Evolutionary conservation across 352 stramenopile species (phyloP).

Genomic region (Phytopythium oedochilum): DNA sequence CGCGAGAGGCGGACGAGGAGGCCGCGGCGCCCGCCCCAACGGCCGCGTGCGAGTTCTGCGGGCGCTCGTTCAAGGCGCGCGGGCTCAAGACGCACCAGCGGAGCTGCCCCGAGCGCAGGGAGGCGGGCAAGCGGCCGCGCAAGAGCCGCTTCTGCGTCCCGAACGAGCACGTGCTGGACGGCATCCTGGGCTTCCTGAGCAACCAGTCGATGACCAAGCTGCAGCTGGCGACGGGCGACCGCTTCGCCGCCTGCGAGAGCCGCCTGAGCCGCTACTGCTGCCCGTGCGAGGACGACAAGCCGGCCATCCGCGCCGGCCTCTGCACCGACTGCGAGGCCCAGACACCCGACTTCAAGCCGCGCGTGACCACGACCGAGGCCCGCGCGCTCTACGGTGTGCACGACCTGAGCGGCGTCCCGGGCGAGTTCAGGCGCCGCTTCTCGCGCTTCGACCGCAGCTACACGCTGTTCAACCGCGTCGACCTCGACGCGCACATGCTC

Average conservation of each 20-base stretch:
- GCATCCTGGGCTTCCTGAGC: constrained; percentile 13
- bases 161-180: constrained; percentile 9
- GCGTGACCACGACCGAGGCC: constrained; percentile 12
- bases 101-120: background rate
- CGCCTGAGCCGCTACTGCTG: constrained; percentile 13
- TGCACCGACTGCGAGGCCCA: constrained; percentile 9
- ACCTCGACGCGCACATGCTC: constrained; percentile 16
- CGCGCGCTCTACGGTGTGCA: constrained; percentile 10
- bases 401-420: constrained; percentile 7
- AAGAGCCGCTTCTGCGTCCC: constrained; percentile 14
- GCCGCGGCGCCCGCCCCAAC: background rate
- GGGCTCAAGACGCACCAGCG: constrained; percentile 6
- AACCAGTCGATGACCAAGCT: constrained; percentile 29
- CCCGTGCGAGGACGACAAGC: constrained; percentile 25
- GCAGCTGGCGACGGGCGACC: constrained; percentile 17
- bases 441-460: constrained; percentile 13
- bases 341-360: constrained; percentile 7
- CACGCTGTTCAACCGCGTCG: constrained; percentile 11
- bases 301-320: constrained; percentile 5
- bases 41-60: constrained; percentile 7
- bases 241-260: constrained; percentile 10
- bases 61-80: background rate
- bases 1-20: background rate
- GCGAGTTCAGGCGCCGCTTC: constrained; percentile 5
- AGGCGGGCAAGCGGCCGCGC: background rate